Base-by-base conservation (phyloP, 2,329 filamentous ascomycete species). In the Fusarium sp. region DNA sequence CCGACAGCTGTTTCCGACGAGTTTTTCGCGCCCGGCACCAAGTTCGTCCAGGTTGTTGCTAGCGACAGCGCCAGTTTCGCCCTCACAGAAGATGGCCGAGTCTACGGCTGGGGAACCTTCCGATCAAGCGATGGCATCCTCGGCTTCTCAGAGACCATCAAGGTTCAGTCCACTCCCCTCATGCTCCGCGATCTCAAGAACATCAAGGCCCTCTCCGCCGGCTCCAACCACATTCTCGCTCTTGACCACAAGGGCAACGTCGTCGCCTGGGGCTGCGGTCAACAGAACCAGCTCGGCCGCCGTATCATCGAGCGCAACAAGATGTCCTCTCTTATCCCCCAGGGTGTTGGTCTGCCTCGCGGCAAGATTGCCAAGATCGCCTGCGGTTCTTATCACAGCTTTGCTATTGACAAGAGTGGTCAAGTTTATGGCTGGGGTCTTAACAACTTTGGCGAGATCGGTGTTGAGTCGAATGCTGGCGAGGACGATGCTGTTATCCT, bases 61-160 rank as follows among this genome's bases (percentile, higher is more conserved):
- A 90, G 90, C 58, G 93, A 96, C 83, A 94, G 91, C 79, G 90
- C 91, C 51, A 93, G 90, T 6, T 95, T 96, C 81, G 93, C 89
- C 15, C 86, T 96, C 39, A 96, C 94, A 17, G 89, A 91, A 51
- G 90, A 93, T 67, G 94, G 94, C 24, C 86, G 89, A 57, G 91
- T 96, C 36, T 96, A 94, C 78, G 93, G 93, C 67, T 96, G 94
- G 93, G 94, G 94, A 44, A 94, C 93, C 18, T 96, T 96, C 85
- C 87, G 93, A 75, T 91, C 84, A 45, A 85, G 84, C 75, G 89
- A 92, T 73, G 90, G 90, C 61, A 89, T 91, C 64, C 88, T 93
- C 41, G 91, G 91, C 54, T 93, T 92, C 80, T 87, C 85, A 59
- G 84, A 88, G 63, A 83, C 83, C 20, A 84, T 87, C 63, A 85